These are phyloP conservation scores for Aspergillus puulaauensis DNA, from an alignment of 2,329 filamentous ascomycete species.

Conservation along the genomic window DNA sequence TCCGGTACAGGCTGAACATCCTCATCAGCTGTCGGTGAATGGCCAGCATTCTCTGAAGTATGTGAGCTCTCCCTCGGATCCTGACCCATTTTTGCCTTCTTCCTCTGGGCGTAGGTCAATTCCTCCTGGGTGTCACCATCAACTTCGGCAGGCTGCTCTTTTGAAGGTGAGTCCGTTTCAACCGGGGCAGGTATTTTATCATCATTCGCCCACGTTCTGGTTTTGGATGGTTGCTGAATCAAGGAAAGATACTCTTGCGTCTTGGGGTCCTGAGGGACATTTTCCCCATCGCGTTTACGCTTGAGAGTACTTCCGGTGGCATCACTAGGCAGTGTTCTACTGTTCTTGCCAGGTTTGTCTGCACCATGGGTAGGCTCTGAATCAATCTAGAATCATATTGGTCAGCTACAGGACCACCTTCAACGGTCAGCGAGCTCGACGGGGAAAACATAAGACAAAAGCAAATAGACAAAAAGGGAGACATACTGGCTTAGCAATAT, in stretches of 20 bases:
- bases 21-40: neutral
- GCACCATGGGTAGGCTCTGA: constrained; percentile 26
- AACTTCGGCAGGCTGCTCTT: constrained; percentile 22
- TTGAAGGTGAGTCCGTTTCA: constrained; percentile 18
- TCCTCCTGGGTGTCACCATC: constrained; percentile 27
- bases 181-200: constrained; percentile 36
- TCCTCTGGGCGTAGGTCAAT: constrained; percentile 43
- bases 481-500: constrained; percentile 78
- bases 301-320: constrained; percentile 35
- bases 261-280: constrained; percentile 72
- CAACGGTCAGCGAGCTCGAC: constrained; percentile 37
- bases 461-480: constrained; percentile 9
- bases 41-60: constrained; percentile 1
- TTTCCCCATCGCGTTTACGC: constrained; percentile 48
- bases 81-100: constrained; percentile 43
- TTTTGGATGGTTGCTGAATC: constrained; percentile 69
- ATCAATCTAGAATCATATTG: constrained; percentile 39
- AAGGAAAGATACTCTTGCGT: constrained; percentile 82
- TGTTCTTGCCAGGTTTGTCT: constrained; percentile 24
- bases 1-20: constrained; percentile 22
- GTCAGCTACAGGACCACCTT: constrained; percentile 43
- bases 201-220: constrained; percentile 63
- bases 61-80: constrained; percentile 62
- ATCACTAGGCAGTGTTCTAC: constrained; percentile 20
- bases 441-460: constrained; percentile 18